phyloP scores from a whole-genome alignment of 2,329 filamentous ascomycete species.

The Aspergillus sergii region DNA sequence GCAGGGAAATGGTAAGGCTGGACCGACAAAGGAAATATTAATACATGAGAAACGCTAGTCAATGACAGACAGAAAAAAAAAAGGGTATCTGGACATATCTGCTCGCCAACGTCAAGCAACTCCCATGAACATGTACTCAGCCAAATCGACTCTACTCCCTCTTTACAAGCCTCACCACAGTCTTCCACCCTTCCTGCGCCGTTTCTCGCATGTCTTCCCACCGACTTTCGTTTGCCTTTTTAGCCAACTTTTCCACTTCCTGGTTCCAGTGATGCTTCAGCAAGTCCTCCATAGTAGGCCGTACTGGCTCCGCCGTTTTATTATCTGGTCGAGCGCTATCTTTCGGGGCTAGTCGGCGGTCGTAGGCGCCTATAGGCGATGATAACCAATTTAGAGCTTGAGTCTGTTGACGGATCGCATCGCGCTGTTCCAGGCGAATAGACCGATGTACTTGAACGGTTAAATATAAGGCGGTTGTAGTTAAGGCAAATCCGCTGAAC shows the following conservation, averaged over 20 bases:
- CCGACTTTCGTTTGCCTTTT: conserved; percentile 66
- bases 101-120: conserved; percentile 5
- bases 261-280: conserved; percentile 79
- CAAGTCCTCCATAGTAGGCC: conserved; percentile 61
- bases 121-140: conserved; percentile 8
- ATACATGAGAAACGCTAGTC: conserved; percentile 8
- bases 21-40: conserved; percentile 4
- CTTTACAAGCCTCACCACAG: conserved; percentile 34
- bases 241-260: conserved; percentile 68
- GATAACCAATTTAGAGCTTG: conserved; percentile 45
- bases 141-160: conserved; percentile 29
- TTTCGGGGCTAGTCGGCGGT: conserved; percentile 31
- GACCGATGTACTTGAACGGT: conserved; percentile 70
- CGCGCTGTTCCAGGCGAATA: conserved; percentile 58
- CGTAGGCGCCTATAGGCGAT: conserved; percentile 37
- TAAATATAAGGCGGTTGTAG: conserved; percentile 72
- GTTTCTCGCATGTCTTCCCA: conserved; percentile 61
- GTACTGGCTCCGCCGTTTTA: neutral
- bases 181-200: conserved; percentile 56
- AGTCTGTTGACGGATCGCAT: conserved; percentile 48
- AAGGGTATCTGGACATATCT: conserved; percentile 20
- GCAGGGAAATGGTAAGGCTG: neutral
- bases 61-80: conserved; percentile 8
- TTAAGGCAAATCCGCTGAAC: conserved; percentile 76
- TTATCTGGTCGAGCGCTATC: conserved; percentile 1